These are phyloP conservation scores for Rhizopus delemar DNA, from an alignment of 371 early-diverging fungal genomes.

Conservation along the genomic window DNA sequence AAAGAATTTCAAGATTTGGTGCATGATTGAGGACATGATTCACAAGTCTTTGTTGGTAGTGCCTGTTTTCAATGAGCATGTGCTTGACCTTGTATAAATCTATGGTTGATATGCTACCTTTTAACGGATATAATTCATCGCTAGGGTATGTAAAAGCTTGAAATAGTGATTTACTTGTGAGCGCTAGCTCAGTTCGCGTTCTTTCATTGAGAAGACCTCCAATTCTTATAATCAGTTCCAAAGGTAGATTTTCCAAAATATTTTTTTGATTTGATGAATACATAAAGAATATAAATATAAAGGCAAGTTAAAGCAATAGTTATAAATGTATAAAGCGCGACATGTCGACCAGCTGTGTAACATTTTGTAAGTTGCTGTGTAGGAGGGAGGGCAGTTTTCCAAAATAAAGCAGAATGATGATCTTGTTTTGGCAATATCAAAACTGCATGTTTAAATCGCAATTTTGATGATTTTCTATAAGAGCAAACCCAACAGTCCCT, in stretches of 20 bases:
- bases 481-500: no score
- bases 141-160: constrained; percentile 1
- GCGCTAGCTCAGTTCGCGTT: constrained; percentile 2
- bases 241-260: constrained; percentile 3
- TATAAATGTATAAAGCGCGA: no score
- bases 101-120: not conserved
- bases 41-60: constrained; percentile 3
- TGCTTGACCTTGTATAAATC: constrained; percentile 4
- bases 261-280: constrained; percentile 1
- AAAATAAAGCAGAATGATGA: no score
- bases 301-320: no score
- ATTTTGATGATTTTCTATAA: no score
- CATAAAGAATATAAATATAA: not conserved
- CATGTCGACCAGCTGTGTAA: no score
- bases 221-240: constrained; percentile 4
- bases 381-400: no score
- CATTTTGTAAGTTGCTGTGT: no score
- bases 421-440: no score
- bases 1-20: constrained; percentile 3
- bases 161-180: constrained; percentile 3
- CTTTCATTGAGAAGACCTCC: constrained; percentile 3
- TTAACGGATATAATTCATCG: constrained; percentile 1
- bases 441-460: no score
- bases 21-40: constrained; percentile 1
- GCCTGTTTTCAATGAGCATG: constrained; percentile 2